Evolutionary conservation across 148 eudicot species (phyloP).

Genomic region (Hydrangea macrophylla): DNA sequence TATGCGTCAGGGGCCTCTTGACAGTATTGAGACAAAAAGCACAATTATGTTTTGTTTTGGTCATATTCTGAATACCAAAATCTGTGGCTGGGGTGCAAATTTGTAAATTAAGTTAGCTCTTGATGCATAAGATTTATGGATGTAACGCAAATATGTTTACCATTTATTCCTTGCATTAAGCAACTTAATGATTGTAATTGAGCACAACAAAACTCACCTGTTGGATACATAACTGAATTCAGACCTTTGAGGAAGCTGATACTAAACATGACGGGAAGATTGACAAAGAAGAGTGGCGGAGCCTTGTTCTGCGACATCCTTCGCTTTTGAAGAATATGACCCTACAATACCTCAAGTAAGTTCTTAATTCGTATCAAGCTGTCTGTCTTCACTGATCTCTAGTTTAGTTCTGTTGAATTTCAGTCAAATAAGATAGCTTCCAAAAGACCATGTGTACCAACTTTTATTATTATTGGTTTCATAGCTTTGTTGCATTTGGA

Average conservation of each 20-base stretch:
- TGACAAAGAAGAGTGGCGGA: slow-evolving; percentile 71
- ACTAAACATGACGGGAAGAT: slow-evolving; percentile 70
- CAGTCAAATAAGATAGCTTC: background rate
- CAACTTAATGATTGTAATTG: background rate
- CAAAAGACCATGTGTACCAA: background rate
- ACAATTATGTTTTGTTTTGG: too few relatives aligned
- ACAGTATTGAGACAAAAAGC: too few relatives aligned
- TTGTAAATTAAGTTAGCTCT: background rate
- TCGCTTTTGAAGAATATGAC: slow-evolving; percentile 72
- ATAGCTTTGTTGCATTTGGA: background rate
- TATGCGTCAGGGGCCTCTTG: too few relatives aligned
- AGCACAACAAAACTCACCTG: background rate
- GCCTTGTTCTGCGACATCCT: slow-evolving; percentile 49
- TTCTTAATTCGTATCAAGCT: background rate
- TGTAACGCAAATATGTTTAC: background rate
- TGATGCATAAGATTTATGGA: background rate
- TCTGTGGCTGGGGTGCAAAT: too few relatives aligned
- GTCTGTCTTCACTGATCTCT: background rate
- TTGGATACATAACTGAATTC: background rate
- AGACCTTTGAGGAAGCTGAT: slow-evolving; percentile 73
- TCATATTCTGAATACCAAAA: too few relatives aligned
- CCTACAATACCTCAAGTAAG: slow-evolving; percentile 66
- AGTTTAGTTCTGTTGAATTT: background rate
- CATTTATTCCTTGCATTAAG: background rate
- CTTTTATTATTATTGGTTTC: background rate